Evolutionary conservation across 169 alveolate species (phyloP).

Genomic region (Plasmodium falciparum): DNA sequence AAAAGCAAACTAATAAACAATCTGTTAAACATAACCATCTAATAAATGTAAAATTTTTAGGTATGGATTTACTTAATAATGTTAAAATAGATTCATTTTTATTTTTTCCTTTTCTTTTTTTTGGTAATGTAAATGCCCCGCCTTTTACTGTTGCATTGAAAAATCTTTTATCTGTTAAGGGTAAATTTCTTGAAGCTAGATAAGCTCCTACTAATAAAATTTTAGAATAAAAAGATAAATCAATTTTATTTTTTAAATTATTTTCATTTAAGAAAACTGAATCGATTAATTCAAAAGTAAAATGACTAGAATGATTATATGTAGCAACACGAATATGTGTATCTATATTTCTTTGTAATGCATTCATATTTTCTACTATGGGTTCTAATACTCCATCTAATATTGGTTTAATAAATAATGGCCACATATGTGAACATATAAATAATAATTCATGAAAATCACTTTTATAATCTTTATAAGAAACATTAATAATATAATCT

Average conservation of each 20-base stretch:
- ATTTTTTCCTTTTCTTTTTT: conserved; percentile 53
- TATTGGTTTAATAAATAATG: conserved; percentile 66
- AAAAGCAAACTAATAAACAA: conserved; percentile 73
- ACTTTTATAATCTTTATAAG: conserved; percentile 75
- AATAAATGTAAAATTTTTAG: conserved; percentile 75
- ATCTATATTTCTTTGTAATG: conserved; percentile 75
- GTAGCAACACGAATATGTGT: conserved; percentile 77
- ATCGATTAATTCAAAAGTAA: conserved; percentile 74
- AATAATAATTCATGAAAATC: conserved; percentile 72
- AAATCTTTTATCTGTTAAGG: conserved; percentile 69
- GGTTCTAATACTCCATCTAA: conserved; percentile 75
- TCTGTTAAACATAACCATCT: conserved; percentile 78
- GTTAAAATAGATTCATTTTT: conserved; percentile 76
- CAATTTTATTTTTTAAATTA: conserved; percentile 74
- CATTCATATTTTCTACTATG: conserved; percentile 77
- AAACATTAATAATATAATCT: conserved; percentile 71
- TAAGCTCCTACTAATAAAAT: conserved; percentile 72
- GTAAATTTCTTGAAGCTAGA: conserved; percentile 70
- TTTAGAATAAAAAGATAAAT: conserved; percentile 74
- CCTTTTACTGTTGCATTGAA: conserved; percentile 78
- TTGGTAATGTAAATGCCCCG: conserved; percentile 73
- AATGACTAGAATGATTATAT: conserved; percentile 76
- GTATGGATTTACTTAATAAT: conserved; percentile 68
- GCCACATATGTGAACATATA: conserved; percentile 77
- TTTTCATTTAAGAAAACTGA: conserved; percentile 71